These are phyloP conservation scores for Alternaria panax DNA, from an alignment of 2,329 filamentous ascomycete species.

Conservation along the genomic window DNA sequence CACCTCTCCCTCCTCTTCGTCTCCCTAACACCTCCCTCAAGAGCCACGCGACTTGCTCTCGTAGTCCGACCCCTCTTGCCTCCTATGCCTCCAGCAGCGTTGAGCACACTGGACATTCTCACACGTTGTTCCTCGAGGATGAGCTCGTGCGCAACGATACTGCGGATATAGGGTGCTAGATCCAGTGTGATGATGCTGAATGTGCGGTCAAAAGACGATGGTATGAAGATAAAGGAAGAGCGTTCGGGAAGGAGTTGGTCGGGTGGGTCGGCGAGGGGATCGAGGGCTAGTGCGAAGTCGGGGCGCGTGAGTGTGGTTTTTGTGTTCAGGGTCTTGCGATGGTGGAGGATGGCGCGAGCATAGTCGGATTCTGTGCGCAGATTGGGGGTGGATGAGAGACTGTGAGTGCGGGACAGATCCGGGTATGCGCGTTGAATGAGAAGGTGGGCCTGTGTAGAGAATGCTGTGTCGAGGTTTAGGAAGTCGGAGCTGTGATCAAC, in stretches of 20 bases:
- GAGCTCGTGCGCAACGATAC: slow-evolving; percentile 79
- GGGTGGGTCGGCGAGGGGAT: slow-evolving; percentile 56
- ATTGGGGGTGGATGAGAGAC: not conserved
- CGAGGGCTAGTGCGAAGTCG: slow-evolving; percentile 59
- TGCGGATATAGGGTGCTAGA: slow-evolving; percentile 87
- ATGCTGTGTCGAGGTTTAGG: slow-evolving; percentile 46
- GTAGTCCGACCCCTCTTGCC: slow-evolving; percentile 73
- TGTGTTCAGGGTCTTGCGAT: slow-evolving; percentile 26
- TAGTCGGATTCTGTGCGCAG: slow-evolving; percentile 25
- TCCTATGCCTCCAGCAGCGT: slow-evolving; percentile 61
- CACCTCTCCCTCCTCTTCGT: slow-evolving; percentile 74
- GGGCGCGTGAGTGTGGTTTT: slow-evolving; percentile 40
- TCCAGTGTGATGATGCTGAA: slow-evolving; percentile 73
- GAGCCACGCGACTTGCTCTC: slow-evolving; percentile 74
- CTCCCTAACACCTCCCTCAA: slow-evolving; percentile 75
- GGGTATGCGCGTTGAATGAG: slow-evolving; percentile 26
- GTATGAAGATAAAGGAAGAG: slow-evolving; percentile 60
- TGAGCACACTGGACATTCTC: slow-evolving; percentile 66
- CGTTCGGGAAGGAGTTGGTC: slow-evolving; percentile 38
- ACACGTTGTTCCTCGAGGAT: slow-evolving; percentile 72
- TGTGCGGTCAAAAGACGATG: slow-evolving; percentile 80
- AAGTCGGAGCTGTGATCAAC: slow-evolving; percentile 58
- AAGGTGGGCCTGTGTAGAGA: slow-evolving; percentile 40
- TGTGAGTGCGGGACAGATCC: not conserved
- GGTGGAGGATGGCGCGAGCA: slow-evolving; percentile 41